phyloP scores from a whole-genome alignment of 2,329 filamentous ascomycete species.

The Apiospora rasikravindrae region DNA sequence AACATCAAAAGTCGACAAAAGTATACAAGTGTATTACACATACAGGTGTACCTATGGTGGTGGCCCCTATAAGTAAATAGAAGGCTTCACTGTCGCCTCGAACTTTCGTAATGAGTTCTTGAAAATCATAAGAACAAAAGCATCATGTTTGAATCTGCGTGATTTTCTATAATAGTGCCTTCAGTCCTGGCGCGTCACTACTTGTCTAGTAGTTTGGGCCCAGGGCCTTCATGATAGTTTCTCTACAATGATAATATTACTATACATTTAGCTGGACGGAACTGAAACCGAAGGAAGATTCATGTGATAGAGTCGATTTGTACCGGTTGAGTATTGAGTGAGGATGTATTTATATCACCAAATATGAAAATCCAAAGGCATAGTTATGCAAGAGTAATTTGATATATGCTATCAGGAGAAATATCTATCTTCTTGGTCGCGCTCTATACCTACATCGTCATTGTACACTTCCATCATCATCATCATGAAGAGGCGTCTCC shows the following conservation, averaged over 20 bases:
- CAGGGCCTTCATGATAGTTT: too few species aligned
- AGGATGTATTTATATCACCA: neutral
- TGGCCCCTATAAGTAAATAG: neutral
- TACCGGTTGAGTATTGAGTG: too few species aligned
- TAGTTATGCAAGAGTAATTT: neutral
- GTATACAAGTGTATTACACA: constrained; percentile 4
- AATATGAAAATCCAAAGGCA: neutral
- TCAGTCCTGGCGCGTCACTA: neutral
- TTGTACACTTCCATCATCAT: constrained; percentile 3
- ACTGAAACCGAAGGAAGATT: neutral
- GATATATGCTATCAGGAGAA: constrained; percentile 4
- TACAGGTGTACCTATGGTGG: neutral
- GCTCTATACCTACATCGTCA: neutral
- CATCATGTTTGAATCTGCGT: neutral
- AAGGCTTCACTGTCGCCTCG: neutral
- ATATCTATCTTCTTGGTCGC: neutral
- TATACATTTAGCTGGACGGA: neutral
- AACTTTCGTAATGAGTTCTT: neutral
- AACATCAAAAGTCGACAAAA: neutral
- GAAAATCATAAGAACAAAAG: too few species aligned
- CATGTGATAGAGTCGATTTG: neutral
- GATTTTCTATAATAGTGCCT: neutral
- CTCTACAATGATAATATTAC: too few species aligned
- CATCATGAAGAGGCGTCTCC: neutral
- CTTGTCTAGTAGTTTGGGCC: neutral